A percentile compares a stretch with the other conserved stretches of the same genome.
These are phyloP conservation scores for Fusarium algeriense DNA, from an alignment of 2,329 filamentous ascomycete species.

Conservation along the genomic window DNA sequence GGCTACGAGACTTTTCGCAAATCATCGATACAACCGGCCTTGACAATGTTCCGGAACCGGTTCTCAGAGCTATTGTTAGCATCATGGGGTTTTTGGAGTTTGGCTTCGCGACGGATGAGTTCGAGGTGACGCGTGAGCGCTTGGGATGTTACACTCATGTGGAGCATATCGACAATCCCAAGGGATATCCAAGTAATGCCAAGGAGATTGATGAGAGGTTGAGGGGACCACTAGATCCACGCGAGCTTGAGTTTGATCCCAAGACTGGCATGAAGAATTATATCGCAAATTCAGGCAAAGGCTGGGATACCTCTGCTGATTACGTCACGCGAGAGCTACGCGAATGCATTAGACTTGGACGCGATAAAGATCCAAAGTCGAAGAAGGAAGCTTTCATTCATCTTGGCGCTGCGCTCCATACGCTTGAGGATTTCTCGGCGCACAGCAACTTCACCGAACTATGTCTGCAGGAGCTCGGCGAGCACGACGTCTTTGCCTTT, in stretches of 20 bases:
- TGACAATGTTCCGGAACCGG: slow-evolving; percentile 48
- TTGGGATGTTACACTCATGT: slow-evolving; percentile 83
- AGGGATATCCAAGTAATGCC: slow-evolving; percentile 80
- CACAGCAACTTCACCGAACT: slow-evolving; percentile 84
- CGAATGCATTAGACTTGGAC: slow-evolving; percentile 77
- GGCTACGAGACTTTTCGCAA: slow-evolving; percentile 80
- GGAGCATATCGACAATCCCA: slow-evolving; percentile 77
- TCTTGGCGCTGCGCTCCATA: slow-evolving; percentile 78
- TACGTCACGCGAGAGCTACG: slow-evolving; percentile 79
- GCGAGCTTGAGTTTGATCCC: slow-evolving; percentile 75
- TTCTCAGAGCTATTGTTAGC: slow-evolving; percentile 48
- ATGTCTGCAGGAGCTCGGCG: slow-evolving; percentile 76
- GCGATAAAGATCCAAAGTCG: slow-evolving; percentile 49
- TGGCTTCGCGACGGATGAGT: slow-evolving; percentile 81
- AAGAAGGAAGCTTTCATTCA: slow-evolving; percentile 51
- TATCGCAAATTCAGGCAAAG: slow-evolving; percentile 80
- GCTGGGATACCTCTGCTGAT: slow-evolving; percentile 87
- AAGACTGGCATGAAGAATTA: slow-evolving; percentile 95
- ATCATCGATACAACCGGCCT: slow-evolving; percentile 72
- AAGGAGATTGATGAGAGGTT: slow-evolving; percentile 75
- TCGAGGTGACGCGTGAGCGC: slow-evolving; percentile 81
- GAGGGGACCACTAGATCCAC: slow-evolving; percentile 54
- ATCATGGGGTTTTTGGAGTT: slow-evolving; percentile 51
- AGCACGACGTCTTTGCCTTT: slow-evolving; percentile 72
- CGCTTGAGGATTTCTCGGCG: slow-evolving; percentile 73